These are phyloP conservation scores for Colletotrichum somersetense DNA, from an alignment of 2,329 filamentous ascomycete species.

Conservation along the genomic window DNA sequence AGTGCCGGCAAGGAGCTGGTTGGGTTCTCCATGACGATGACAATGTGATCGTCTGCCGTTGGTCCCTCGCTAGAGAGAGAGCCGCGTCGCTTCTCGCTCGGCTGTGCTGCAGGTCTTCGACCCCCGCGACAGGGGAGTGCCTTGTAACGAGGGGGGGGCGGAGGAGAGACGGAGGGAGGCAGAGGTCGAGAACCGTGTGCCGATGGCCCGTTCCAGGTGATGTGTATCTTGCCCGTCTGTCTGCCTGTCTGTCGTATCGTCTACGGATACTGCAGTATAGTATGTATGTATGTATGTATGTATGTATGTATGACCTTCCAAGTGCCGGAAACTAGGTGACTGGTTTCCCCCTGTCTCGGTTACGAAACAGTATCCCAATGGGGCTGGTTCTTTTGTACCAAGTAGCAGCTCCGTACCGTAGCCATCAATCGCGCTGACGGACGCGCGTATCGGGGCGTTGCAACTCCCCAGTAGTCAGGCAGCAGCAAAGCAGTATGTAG, in stretches of 20 bases:
- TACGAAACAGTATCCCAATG: neutral
- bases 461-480: neutral
- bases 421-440: neutral
- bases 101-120: constrained; percentile 22
- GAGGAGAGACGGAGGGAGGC: neutral
- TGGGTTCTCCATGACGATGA: neutral
- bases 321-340: no score
- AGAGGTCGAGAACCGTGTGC: neutral
- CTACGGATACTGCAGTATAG: no score
- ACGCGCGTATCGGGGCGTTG: neutral
- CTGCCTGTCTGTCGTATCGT: no score
- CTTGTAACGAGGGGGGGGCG: neutral
- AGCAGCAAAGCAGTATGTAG: neutral
- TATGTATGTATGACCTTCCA: no score
- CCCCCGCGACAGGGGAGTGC: constrained; percentile 16
- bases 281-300: no score
- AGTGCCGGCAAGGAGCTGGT: neutral
- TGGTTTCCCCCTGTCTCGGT: neutral
- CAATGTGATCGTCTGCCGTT: constrained; percentile 19
- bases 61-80: neutral
- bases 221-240: neutral
- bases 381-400: neutral
- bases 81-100: constrained; percentile 8
- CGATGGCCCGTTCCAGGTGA: neutral
- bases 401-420: neutral